Evolutionary conservation across 768 basidiomycete species (phyloP).

Genomic region (Lyophyllum atratum): DNA sequence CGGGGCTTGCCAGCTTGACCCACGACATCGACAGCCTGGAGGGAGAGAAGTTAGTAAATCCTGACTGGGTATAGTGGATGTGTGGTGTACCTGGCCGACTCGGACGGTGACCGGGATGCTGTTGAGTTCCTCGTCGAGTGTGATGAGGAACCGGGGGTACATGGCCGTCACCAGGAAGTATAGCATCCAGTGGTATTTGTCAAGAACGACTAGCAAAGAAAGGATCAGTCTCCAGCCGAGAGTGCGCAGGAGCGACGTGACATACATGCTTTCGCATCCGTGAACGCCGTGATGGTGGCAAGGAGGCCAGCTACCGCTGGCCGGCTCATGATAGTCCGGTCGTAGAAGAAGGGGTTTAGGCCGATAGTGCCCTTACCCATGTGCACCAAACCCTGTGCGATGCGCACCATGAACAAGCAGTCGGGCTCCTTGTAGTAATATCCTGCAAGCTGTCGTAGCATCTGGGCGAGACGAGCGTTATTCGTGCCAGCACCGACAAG

Average conservation of each 20-base stretch:
- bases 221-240: neutral
- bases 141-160: conserved; percentile 98
- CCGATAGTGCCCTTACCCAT: conserved; percentile 99
- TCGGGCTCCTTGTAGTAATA: conserved; percentile 99
- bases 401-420: conserved; percentile 93
- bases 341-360: conserved; percentile 94
- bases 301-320: conserved; percentile 89
- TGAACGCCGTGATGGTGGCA: conserved; percentile 88
- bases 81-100: conserved; percentile 77
- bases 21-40: conserved; percentile 92
- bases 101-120: conserved; percentile 88
- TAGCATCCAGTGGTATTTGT: conserved; percentile 98
- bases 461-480: conserved; percentile 95
- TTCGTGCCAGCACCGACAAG: conserved; percentile 98
- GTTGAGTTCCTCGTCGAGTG: conserved; percentile 89
- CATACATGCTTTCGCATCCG: conserved; percentile 91
- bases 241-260: conserved; percentile 20
- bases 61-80: neutral
- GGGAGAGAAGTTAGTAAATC: conserved; percentile 1
- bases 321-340: conserved; percentile 86
- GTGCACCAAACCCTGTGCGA: conserved; percentile 96
- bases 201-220: conserved; percentile 74
- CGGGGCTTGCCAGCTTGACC: conserved; percentile 97
- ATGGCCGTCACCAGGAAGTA: conserved; percentile 95
- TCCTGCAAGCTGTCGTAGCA: conserved; percentile 95